phyloP scores from a whole-genome alignment of 1,139 yeast species.

The Geotrichum citri-aurantii region DNA sequence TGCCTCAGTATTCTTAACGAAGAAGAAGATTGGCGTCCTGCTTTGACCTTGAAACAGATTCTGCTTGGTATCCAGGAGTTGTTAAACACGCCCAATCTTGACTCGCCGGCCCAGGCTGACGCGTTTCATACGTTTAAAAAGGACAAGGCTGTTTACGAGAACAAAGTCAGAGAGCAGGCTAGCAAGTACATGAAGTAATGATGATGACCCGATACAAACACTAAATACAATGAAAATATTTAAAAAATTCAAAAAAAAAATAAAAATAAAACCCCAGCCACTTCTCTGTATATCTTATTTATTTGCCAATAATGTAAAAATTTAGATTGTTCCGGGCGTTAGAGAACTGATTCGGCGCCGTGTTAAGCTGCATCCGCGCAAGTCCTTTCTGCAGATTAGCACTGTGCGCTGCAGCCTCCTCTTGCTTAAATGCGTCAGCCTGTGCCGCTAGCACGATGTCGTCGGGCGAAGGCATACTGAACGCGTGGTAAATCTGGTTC shows the following conservation, averaged over 20 bases:
- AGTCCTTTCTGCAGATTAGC: constrained; percentile 6
- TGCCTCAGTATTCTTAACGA: constrained; percentile 91
- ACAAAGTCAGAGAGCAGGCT: constrained; percentile 78
- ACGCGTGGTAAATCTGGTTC: constrained; percentile 37
- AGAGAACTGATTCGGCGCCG: constrained; percentile 2
- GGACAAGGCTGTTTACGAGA: constrained; percentile 62
- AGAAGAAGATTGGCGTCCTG: constrained; percentile 98
- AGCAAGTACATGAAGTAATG: constrained; percentile 48
- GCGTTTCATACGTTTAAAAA: constrained; percentile 80
- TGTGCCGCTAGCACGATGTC: constrained; percentile 65
- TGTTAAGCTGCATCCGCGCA: constrained; percentile 3
- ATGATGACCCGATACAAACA: background rate
- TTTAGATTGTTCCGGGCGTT: background rate
- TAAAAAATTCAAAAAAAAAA: background rate
- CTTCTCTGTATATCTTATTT: background rate
- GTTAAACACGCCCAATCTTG: constrained; percentile 83
- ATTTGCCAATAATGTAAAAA: background rate
- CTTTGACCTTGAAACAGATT: constrained; percentile 85
- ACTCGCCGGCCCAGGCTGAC: constrained; percentile 96
- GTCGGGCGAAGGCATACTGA: constrained; percentile 76
- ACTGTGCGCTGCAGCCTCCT: constrained; percentile 7
- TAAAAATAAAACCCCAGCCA: background rate
- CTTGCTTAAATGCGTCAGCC: constrained; percentile 22
- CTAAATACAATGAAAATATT: background rate
- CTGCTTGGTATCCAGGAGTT: constrained; percentile 90